Evolutionary conservation across 352 stramenopile genomes (phyloP).

Genomic region (Pelagophyceae sp.): DNA sequence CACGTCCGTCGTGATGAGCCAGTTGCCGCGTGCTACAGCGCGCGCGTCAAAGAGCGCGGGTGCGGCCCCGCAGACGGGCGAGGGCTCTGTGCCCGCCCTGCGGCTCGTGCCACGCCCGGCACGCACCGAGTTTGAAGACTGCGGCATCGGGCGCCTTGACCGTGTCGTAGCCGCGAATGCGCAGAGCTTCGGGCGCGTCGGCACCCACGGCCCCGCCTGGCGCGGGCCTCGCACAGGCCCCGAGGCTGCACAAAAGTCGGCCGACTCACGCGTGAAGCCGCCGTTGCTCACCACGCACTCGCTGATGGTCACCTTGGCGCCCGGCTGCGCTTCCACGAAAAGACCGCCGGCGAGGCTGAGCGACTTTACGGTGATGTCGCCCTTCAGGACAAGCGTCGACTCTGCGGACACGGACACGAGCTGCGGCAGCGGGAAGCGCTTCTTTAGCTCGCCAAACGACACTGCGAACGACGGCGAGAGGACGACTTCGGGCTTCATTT

Average conservation of each 20-base stretch:
- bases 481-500: slow-evolving; percentile 45
- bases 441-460: slow-evolving; percentile 49
- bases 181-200: slow-evolving; percentile 18
- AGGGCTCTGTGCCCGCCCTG: no score
- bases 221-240: no score
- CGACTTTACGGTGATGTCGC: slow-evolving; percentile 30
- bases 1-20: background rate
- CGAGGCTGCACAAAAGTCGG: no score
- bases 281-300: slow-evolving; percentile 24
- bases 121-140: background rate
- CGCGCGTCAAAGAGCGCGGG: no score
- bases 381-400: slow-evolving; percentile 59
- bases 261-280: slow-evolving; percentile 20
- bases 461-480: slow-evolving; percentile 45
- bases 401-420: slow-evolving; percentile 54
- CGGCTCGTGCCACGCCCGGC: no score
- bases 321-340: slow-evolving; percentile 49
- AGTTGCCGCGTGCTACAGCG: background rate
- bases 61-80: no score
- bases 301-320: slow-evolving; percentile 30
- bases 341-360: slow-evolving; percentile 61
- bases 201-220: no score
- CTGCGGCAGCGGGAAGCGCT: slow-evolving; percentile 45
- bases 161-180: slow-evolving; percentile 27
- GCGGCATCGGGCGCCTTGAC: background rate